A percentile compares a stretch with the other conserved stretches of the same genome.
Evolutionary conservation across 495 filamentous ascomycete genomes (phyloP).

Genomic region (Lasiosphaeria ovina): DNA sequence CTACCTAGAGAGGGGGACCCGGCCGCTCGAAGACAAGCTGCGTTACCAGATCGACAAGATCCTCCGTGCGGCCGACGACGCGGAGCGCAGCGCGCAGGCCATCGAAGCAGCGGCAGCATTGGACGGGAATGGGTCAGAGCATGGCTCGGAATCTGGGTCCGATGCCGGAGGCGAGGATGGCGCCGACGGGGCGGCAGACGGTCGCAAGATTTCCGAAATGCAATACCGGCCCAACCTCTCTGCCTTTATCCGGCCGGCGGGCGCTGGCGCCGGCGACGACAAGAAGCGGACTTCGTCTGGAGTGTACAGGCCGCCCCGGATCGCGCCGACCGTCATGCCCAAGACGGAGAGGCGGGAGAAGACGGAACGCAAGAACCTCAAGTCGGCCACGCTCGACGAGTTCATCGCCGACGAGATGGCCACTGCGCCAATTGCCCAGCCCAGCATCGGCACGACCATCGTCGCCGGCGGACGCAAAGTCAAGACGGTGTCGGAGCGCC

Average conservation of each 20-base stretch:
- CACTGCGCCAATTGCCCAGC: conserved; percentile 69
- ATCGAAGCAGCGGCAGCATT: conserved; percentile 29
- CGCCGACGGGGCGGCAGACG: conserved; percentile 38
- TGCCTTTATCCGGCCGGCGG: conserved; percentile 42
- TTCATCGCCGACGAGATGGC: conserved; percentile 81
- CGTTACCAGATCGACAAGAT: conserved; percentile 91
- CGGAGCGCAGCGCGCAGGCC: conserved; percentile 42
- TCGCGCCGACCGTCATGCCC: conserved; percentile 72
- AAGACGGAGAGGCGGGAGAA: conserved; percentile 57
- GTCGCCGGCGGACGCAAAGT: conserved; percentile 65
- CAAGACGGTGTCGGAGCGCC: conserved; percentile 67
- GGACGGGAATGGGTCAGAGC: not conserved
- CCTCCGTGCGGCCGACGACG: conserved; percentile 79
- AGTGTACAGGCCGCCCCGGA: conserved; percentile 81
- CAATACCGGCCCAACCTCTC: conserved; percentile 63
- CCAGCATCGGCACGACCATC: conserved; percentile 83
- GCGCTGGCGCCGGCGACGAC: conserved; percentile 42
- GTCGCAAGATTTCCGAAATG: conserved; percentile 58
- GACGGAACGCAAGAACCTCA: conserved; percentile 54
- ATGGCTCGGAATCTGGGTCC: conserved; percentile 32
- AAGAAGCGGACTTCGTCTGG: conserved; percentile 47
- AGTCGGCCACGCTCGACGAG: conserved; percentile 79
- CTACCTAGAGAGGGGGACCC: conserved; percentile 86
- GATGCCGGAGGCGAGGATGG: conserved; percentile 39
- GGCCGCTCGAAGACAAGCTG: conserved; percentile 79